Evolutionary conservation across 257 asterid species (phyloP), one percentile per base, ranked within the genome.

Genomic region (Forsythia suspensa): DNA sequence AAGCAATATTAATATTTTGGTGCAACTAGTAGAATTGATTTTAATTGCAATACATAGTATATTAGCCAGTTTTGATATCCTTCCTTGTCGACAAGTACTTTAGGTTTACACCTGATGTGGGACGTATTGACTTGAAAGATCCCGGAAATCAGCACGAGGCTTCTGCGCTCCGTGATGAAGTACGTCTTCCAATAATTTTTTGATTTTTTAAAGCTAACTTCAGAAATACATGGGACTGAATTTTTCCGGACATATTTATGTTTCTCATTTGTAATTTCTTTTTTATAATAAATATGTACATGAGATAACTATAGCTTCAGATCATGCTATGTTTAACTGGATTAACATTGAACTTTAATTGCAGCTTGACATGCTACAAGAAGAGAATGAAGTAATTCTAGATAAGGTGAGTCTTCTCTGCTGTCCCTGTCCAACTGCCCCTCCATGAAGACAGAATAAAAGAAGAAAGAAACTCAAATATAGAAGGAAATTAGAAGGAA

Each of bases 321-420:
- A 71, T 73, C 68, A 8, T 78, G 76, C 66, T 72, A 41, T 55
- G 43, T 34, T 76, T 59, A 79, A 77, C 75, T 79, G 18, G 71
- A 73, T 71, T 76, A 65, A 85, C 83, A 52, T 75, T 21, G 39
- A 73, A 76, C 73, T 81, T 65, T 20, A 80, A 81, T 81, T 94
- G 90, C 97, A 96, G 99, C 91, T 96, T 82, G 99, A 96, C 84
- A 94, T 96, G 97, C 84, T 94, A 78, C 97, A 90, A 85, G 99
- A 96, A 83, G 99, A 96, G 85, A 94, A 96, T 83, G 97, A 94
- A 40, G 72, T 18, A 76, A 85, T 96, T 82, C 76, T 89, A 79
- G 97, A 96, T 74, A 96, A 96, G 98, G 99, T 96, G 86, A 87
- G 86, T 77, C 80, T 48, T 75, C 78, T 66, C 72, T 21, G 71